Evolutionary conservation across 139 green algal species (phyloP).

Genomic region (Marvania coccoides): DNA sequence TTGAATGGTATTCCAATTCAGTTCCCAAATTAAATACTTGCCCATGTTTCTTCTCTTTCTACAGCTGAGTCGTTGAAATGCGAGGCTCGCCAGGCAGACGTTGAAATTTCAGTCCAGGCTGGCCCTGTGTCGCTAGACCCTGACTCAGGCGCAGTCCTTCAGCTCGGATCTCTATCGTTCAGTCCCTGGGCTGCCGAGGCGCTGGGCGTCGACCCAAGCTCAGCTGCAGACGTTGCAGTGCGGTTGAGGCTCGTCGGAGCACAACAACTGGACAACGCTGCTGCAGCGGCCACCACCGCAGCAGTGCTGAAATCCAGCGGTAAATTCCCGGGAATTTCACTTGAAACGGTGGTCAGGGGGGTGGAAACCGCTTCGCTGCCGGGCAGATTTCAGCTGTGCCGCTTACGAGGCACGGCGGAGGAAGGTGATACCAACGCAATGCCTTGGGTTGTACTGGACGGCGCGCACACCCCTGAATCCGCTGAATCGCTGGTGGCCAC

Average conservation of each 20-base stretch:
- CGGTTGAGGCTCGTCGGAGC: conserved; percentile 46
- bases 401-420: too few relatives aligned
- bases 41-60: too few relatives aligned
- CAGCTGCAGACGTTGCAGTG: conserved; percentile 12
- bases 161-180: too few relatives aligned
- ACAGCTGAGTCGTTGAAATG: too few relatives aligned
- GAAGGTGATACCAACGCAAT: background rate
- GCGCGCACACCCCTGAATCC: conserved; percentile 65
- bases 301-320: conserved; percentile 8
- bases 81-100: too few relatives aligned
- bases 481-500: conserved; percentile 44
- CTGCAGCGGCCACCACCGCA: conserved; percentile 45
- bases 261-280: conserved; percentile 62
- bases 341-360: background rate
- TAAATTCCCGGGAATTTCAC: conserved; percentile 8
- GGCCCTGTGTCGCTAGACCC: too few relatives aligned
- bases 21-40: too few relatives aligned
- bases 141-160: too few relatives aligned
- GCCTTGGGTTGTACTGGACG: conserved; percentile 59
- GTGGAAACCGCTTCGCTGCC: conserved; percentile 32
- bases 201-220: too few relatives aligned
- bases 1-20: too few relatives aligned
- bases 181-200: too few relatives aligned
- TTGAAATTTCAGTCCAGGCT: too few relatives aligned
- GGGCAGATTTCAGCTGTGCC: conserved; percentile 61